Conservation (phyloP, 208 protist species). For the Trypanosoma boissoni region DNA sequence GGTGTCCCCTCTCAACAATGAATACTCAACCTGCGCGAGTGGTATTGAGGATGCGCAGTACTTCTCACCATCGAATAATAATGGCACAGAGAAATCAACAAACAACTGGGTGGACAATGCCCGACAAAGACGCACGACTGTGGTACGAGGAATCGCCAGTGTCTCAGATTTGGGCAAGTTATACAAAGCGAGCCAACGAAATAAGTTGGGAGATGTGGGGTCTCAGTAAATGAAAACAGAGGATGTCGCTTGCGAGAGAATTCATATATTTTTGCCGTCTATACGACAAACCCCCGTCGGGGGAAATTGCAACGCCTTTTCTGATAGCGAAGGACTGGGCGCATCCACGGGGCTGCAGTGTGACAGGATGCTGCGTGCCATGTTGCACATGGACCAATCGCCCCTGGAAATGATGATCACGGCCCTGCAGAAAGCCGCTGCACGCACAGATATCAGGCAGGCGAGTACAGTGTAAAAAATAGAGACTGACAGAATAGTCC, state of each 20-base stretch:
- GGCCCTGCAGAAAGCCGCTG: background rate
- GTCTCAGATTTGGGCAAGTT: background rate
- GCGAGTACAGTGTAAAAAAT: background rate
- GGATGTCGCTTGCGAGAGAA: background rate
- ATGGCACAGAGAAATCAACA: background rate
- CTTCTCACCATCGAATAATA: background rate
- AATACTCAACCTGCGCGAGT: too few species aligned
- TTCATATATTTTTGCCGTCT: background rate
- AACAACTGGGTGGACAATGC: background rate
- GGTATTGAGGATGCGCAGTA: background rate
- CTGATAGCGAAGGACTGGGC: conserved; percentile 1
- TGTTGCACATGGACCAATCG: background rate
- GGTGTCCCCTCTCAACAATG: too few species aligned
- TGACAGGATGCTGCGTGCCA: background rate
- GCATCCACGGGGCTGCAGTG: background rate
- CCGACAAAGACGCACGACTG: background rate
- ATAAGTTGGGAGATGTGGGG: background rate
- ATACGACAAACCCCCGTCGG: background rate
- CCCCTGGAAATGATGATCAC: conserved; percentile 1
- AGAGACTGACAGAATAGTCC: background rate
- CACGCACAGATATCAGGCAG: background rate
- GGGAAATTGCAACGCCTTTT: background rate
- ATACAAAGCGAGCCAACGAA: background rate
- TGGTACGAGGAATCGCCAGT: background rate
- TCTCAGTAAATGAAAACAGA: background rate